Evolutionary conservation across 345 rosid species (phyloP).

Genomic region (Lagerstroemia speciosa): DNA sequence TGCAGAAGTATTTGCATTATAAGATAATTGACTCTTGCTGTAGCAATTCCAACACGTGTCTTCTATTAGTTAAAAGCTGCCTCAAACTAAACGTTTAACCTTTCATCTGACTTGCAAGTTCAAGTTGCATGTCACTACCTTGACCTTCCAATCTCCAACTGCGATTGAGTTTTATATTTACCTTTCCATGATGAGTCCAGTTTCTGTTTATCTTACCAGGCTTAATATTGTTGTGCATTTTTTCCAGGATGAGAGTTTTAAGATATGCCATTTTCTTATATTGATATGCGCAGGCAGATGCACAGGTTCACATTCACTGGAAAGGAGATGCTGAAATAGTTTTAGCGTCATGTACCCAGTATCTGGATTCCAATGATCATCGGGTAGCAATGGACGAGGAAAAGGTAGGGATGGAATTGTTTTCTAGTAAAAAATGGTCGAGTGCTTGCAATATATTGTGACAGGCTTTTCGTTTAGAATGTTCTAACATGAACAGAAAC

Average conservation of each 20-base stretch:
- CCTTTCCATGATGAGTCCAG: neutral
- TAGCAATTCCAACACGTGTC: neutral
- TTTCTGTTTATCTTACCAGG: neutral
- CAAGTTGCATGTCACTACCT: neutral
- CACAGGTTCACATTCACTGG: conserved; percentile 77
- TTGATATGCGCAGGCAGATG: conserved; percentile 37
- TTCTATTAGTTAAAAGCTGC: neutral
- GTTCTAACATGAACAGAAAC: neutral
- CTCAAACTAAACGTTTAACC: neutral
- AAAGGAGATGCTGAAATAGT: conserved; percentile 99
- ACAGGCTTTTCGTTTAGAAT: neutral
- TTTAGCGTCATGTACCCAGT: conserved; percentile 60
- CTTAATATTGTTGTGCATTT: neutral
- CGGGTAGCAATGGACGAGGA: conserved; percentile 48
- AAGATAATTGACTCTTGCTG: neutral
- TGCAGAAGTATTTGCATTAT: neutral
- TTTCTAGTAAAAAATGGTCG: neutral
- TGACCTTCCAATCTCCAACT: neutral
- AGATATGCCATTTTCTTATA: neutral
- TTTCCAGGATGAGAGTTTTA: neutral
- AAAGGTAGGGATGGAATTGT: conserved; percentile 31
- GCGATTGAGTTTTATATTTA: neutral
- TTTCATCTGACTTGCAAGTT: neutral
- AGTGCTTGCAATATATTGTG: neutral
- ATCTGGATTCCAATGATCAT: conserved; percentile 45